phyloP scores from a whole-genome alignment of 1,284 basidiomycete genomes.

The Apiotrichum veenhuisii region DNA sequence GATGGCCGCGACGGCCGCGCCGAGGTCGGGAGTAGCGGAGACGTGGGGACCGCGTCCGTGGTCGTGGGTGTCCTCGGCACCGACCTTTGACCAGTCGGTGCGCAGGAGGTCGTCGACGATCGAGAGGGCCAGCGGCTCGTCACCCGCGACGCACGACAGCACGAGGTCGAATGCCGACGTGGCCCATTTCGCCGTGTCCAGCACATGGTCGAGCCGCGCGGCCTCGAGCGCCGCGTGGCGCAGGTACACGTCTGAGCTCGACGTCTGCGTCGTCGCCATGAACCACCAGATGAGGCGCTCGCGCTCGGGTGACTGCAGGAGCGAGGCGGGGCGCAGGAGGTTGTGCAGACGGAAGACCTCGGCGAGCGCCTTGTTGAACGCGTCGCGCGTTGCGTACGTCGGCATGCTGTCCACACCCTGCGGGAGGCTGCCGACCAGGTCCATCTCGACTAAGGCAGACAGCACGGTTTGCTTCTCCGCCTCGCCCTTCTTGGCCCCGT shows the following conservation, averaged over 20 bases:
- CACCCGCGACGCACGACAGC: conserved; percentile 32
- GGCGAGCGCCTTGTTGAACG: conserved; percentile 8
- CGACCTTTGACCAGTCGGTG: conserved; percentile 23
- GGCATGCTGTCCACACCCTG: conserved; percentile 4
- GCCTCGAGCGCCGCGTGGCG: conserved; percentile 62
- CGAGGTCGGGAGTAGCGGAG: background rate
- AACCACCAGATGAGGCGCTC: conserved; percentile 15
- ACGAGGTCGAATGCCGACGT: conserved; percentile 23
- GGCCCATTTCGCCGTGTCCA: conserved; percentile 17
- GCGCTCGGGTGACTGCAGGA: conserved; percentile 6
- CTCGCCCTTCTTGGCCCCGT: conserved; percentile 64
- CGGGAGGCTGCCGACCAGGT: conserved; percentile 9
- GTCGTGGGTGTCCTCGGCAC: conserved; percentile 1
- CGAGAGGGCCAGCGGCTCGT: conserved; percentile 47
- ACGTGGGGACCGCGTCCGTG: background rate
- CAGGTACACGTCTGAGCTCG: conserved; percentile 28
- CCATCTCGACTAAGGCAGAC: conserved; percentile 10
- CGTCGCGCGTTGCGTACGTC: background rate
- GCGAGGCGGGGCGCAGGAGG: background rate
- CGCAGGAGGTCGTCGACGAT: conserved; percentile 43
- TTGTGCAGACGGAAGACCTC: conserved; percentile 18
- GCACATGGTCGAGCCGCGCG: conserved; percentile 11
- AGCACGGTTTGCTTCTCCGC: conserved; percentile 51
- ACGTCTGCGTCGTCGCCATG: conserved; percentile 10
- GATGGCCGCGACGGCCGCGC: conserved; percentile 13